Evolutionary conservation across 2,329 filamentous ascomycete species (phyloP).

Genomic region (Fusarium equiseti): DNA sequence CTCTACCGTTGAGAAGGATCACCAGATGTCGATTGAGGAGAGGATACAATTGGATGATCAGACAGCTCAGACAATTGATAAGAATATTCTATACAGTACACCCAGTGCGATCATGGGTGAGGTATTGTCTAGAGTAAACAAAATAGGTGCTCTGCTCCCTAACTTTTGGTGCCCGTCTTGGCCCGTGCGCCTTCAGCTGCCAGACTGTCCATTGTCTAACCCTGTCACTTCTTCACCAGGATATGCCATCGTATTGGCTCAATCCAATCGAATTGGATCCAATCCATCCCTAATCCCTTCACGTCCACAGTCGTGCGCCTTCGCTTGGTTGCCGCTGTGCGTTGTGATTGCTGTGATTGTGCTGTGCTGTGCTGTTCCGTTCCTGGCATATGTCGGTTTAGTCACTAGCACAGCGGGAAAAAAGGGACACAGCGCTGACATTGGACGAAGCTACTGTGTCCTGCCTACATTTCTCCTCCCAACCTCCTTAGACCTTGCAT

Average conservation of each 20-base stretch:
- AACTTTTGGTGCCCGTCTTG: constrained; percentile 9
- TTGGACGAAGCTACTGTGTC: neutral
- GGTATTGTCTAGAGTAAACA: constrained; percentile 1
- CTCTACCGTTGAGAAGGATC: constrained; percentile 14
- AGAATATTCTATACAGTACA: neutral
- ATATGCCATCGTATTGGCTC: constrained; percentile 10
- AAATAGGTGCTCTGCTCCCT: constrained; percentile 17
- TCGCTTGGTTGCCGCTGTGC: constrained; percentile 3
- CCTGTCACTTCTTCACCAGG: constrained; percentile 22
- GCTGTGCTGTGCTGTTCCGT: neutral
- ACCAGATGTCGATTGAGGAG: neutral
- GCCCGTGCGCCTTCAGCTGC: constrained; percentile 31
- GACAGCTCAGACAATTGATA: neutral
- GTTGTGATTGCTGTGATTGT: neutral
- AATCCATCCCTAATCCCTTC: constrained; percentile 29
- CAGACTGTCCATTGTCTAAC: constrained; percentile 9
- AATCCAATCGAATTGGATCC: constrained; percentile 18
- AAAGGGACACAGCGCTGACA: constrained; percentile 5
- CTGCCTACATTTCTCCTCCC: neutral
- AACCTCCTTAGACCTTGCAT: constrained; percentile 11
- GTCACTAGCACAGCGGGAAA: constrained; percentile 1
- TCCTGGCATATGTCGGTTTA: constrained; percentile 14
- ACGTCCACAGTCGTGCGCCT: constrained; percentile 7
- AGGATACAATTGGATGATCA: neutral
- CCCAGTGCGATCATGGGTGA: neutral